A percentile compares a stretch with the other conserved stretches of the same genome.
Conservation (phyloP, 345 rosid species). For the Boechera divaricarpa region DNA sequence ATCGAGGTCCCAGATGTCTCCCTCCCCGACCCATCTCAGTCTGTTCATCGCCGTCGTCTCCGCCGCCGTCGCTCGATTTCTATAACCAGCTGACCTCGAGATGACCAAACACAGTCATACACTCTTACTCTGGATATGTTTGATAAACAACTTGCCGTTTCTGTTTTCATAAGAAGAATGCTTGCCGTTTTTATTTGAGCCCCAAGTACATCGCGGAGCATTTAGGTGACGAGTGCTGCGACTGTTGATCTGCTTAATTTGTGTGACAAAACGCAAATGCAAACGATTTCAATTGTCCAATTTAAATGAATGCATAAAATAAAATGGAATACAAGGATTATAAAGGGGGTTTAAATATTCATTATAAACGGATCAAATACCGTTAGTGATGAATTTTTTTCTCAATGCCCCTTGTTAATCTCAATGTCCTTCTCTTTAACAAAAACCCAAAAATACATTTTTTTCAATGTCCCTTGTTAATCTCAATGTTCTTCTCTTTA, state of each 20-base stretch:
- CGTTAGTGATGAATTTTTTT: no score
- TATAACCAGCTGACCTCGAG: constrained; percentile 32
- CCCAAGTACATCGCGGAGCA: background rate
- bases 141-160: constrained; percentile 17
- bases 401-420: no score
- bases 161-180: background rate
- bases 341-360: no score
- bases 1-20: constrained; percentile 84
- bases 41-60: constrained; percentile 61
- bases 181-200: background rate
- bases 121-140: constrained; percentile 3
- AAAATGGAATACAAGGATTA: no score
- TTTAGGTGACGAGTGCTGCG: constrained; percentile 4
- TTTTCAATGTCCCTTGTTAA: no score
- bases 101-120: constrained; percentile 31
- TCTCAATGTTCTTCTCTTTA: no score
- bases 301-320: no score
- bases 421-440: no score
- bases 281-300: no score
- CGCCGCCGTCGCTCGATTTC: constrained; percentile 27
- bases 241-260: background rate
- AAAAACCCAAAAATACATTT: no score
- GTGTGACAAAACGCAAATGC: constrained; percentile 2
- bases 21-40: constrained; percentile 84
- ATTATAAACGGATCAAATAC: no score